Evolutionary conservation across 495 filamentous ascomycete species (phyloP).

Genomic region (Hapsidospora chrysogenum): DNA sequence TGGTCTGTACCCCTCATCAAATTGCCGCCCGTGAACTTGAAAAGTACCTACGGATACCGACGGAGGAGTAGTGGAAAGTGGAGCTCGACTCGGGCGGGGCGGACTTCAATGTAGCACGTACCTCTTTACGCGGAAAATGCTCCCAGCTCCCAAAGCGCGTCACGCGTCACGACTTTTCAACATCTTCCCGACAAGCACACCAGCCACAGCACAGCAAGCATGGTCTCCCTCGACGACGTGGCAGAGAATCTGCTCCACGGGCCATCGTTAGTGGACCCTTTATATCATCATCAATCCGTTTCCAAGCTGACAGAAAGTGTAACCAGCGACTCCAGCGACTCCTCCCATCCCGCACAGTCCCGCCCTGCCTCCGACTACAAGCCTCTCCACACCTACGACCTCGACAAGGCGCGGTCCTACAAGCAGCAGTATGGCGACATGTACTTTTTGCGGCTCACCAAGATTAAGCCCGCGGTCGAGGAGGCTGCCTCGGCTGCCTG

Average conservation of each 20-base stretch:
- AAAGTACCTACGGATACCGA: no score
- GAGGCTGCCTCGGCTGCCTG: constrained; percentile 55
- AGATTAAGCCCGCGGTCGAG: constrained; percentile 74
- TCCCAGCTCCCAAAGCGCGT: no score
- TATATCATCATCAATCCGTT: no score
- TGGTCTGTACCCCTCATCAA: no score
- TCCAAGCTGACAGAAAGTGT: background rate
- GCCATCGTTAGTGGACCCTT: constrained; percentile 17
- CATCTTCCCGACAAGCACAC: no score
- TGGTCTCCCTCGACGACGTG: constrained; percentile 11
- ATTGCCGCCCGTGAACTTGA: no score
- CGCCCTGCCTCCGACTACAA: constrained; percentile 50
- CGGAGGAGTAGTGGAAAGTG: no score
- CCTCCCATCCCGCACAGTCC: constrained; percentile 15
- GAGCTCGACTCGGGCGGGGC: no score
- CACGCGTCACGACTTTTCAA: no score
- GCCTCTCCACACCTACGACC: constrained; percentile 52
- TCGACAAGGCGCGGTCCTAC: constrained; percentile 62
- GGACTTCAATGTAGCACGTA: no score
- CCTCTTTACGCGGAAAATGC: no score
- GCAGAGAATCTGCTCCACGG: constrained; percentile 18
- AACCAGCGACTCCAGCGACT: constrained; percentile 14
- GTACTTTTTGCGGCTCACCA: constrained; percentile 84
- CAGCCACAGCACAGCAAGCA: no score
- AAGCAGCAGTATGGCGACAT: constrained; percentile 93